These are phyloP conservation scores for Monoraphidium neglectum DNA, from an alignment of 139 green algal species.

Conservation along the genomic window DNA sequence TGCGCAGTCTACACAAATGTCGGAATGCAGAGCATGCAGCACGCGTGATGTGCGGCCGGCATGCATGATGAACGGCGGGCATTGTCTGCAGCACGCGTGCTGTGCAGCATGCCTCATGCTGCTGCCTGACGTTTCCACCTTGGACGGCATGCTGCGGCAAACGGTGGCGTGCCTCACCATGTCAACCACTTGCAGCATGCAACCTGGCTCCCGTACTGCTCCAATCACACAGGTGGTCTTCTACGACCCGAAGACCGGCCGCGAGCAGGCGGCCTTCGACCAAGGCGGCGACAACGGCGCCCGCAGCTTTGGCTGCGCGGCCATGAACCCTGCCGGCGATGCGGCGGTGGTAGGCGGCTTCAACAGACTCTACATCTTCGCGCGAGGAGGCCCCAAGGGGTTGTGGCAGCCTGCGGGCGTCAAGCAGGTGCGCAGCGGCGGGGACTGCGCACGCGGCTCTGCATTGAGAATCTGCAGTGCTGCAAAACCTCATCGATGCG, in stretches of 20 bases:
- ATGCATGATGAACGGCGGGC: too few relatives aligned
- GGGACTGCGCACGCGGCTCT: too few relatives aligned
- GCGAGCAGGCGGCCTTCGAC: conserved; percentile 66
- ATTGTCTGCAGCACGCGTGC: too few relatives aligned
- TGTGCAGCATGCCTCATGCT: background rate
- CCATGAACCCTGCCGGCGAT: conserved; percentile 74
- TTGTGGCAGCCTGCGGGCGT: conserved; percentile 54
- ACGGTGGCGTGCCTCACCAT: too few relatives aligned
- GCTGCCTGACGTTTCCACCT: background rate
- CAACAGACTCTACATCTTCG: conserved; percentile 71
- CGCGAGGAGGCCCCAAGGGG: conserved; percentile 33
- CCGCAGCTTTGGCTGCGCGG: conserved; percentile 54
- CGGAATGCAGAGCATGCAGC: too few relatives aligned
- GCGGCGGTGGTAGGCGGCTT: conserved; percentile 68
- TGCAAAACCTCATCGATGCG: too few relatives aligned
- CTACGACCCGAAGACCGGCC: conserved; percentile 57
- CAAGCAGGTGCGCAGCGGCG: conserved; percentile 37
- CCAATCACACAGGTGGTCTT: conserved; percentile 75
- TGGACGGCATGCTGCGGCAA: too few relatives aligned
- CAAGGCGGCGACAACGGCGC: conserved; percentile 53
- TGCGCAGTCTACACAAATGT: too few relatives aligned
- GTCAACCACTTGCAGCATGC: background rate
- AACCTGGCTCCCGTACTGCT: too few relatives aligned
- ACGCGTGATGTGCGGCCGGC: too few relatives aligned
- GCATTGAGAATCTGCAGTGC: too few relatives aligned